Evolutionary conservation across 1,284 basidiomycete genomes (phyloP), one percentile per base, ranked within the genome.

Genomic region (Coniferiporia weirii): DNA sequence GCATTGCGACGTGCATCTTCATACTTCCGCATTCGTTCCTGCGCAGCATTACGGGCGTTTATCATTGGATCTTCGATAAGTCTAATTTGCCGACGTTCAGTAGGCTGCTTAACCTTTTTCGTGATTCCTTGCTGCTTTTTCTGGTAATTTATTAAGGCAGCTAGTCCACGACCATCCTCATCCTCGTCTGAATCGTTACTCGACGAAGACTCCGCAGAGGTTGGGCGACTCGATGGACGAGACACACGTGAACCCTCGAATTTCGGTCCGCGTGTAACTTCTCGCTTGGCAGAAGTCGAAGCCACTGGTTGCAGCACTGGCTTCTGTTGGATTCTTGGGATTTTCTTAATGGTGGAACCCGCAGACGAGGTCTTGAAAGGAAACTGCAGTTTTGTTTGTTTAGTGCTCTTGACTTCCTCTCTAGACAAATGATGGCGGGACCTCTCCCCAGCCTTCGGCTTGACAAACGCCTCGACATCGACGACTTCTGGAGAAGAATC

Each of bases 81-180:
- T 72, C 87, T 88, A 65, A 93, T 81, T 66, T 85, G 82, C 38
- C 91, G 81, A 32, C 83, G 82, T 65, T 84, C 82, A 8, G 71
- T 68, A 22, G 75, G 78, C 69, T 81, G 87, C 66, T 76, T 81
- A 60, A 79, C 62, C 19, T 35, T 75, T 61, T 78, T 80, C 0
- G 83, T 27, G 8, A 15, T 60, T 15, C 44, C 40, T 32, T 32
- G 19, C 32, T 49, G 45, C 15, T 36, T 17, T 38, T 53, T 59
- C 8, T 48, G 34, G 15, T 47, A 22, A 15, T 17, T 56, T 12
- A 32, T 22, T 6, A 56, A 22, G 1, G 20, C 12, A 27, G 53
- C 47, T 15, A 55, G 38, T 52, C 68, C 69, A 12, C 69, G 63
- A 1, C 70, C 67, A 2, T 68, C 69, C 7, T 78, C 79, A 10